These are phyloP conservation scores for Trichosphaerium sp. DNA, from an alignment of 78 protist species.

Conservation along the genomic window DNA sequence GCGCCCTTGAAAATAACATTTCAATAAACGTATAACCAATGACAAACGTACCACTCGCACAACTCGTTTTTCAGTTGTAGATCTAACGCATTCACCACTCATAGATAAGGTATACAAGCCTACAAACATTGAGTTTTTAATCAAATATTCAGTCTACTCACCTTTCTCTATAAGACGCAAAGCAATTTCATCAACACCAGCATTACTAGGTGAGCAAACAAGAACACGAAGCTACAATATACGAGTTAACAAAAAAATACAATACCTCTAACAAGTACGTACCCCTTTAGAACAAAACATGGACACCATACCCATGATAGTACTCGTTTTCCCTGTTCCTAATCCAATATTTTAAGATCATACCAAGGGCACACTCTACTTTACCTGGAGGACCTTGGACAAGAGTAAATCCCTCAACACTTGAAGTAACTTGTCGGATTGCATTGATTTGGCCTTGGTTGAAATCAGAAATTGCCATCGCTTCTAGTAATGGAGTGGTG, in stretches of 20 bases:
- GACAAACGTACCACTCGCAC: no score
- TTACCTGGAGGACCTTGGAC: constrained; percentile 55
- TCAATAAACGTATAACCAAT: no score
- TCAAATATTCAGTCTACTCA: not conserved
- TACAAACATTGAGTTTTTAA: no score
- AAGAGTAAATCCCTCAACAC: constrained; percentile 22
- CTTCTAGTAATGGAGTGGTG: no score
- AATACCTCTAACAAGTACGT: not conserved
- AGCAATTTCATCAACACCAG: constrained; percentile 72
- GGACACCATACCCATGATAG: constrained; percentile 37
- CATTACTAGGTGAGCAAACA: constrained; percentile 74
- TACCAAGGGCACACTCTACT: no score
- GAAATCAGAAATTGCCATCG: no score
- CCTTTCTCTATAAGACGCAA: constrained; percentile 14
- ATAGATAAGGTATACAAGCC: no score
- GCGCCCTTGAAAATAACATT: no score
- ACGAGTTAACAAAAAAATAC: not conserved
- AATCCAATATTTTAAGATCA: not conserved
- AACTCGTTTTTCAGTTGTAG: no score
- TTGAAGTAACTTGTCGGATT: no score
- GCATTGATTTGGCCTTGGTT: no score
- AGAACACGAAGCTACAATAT: constrained; percentile 14
- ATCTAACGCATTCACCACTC: no score
- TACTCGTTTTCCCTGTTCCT: constrained; percentile 70
- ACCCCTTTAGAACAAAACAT: constrained; percentile 2